Percentiles rank a stretch among this genome's conserved stretches.
Evolutionary conservation across 78 protist genomes (phyloP).

Genomic region (Diacronema lutheri): DNA sequence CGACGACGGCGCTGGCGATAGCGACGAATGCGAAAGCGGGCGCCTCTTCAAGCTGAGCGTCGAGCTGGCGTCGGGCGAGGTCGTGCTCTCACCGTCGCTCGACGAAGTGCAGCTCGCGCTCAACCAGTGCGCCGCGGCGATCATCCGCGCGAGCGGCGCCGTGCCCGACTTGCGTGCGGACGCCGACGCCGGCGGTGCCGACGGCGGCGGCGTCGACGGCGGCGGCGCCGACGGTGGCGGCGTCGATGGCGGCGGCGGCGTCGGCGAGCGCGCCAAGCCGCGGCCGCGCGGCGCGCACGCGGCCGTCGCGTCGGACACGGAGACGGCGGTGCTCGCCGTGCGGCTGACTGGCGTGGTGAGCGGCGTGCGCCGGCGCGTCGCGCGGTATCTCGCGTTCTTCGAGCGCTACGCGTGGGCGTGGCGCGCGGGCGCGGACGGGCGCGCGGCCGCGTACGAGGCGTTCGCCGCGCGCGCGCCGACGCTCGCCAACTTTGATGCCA

Average conservation of each 20-base stretch:
- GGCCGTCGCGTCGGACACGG: not conserved
- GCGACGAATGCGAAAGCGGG: too few relatives aligned
- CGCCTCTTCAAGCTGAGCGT: conserved; percentile 40
- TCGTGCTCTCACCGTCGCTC: conserved; percentile 27
- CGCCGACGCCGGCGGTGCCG: too few relatives aligned
- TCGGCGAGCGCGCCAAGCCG: too few relatives aligned
- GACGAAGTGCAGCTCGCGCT: conserved; percentile 36
- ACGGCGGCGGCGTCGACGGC: too few relatives aligned
- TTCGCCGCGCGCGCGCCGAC: conserved; percentile 53
- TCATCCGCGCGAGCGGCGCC: not conserved
- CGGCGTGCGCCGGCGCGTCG: conserved; percentile 36
- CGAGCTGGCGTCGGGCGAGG: not conserved
- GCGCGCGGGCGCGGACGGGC: conserved; percentile 51
- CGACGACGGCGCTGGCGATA: too few relatives aligned
- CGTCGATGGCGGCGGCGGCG: too few relatives aligned
- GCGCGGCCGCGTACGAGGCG: conserved; percentile 7
- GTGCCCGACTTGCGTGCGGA: not conserved
- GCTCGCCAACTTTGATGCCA: conserved; percentile 56
- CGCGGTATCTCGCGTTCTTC: conserved; percentile 46
- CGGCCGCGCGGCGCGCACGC: not conserved
- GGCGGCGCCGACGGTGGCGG: too few relatives aligned
- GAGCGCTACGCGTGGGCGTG: conserved; percentile 52
- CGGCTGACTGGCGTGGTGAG: conserved; percentile 50
- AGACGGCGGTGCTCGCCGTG: not conserved
- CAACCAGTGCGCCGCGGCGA: not conserved